Percentiles rank a stretch among this genome's conserved stretches.
Conservation (phyloP, 2,329 filamentous ascomycete genomes). For the Passalora sequoiae region DNA sequence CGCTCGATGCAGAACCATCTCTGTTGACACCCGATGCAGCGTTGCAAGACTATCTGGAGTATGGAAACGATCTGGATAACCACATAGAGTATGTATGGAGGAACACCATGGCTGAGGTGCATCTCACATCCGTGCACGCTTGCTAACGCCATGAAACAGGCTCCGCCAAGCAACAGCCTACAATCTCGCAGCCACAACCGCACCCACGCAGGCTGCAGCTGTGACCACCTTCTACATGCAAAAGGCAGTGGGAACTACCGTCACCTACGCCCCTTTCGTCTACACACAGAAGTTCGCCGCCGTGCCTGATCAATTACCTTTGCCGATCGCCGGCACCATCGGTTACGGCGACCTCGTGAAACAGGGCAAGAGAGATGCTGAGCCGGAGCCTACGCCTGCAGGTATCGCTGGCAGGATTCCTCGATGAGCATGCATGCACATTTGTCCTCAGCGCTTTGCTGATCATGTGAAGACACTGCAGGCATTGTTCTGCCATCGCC, state of each 20-base stretch:
- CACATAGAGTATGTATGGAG: slow-evolving; percentile 2
- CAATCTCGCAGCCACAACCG: slow-evolving; percentile 14
- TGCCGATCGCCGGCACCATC: slow-evolving; percentile 24
- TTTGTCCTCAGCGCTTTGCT: not conserved
- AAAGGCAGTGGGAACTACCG: slow-evolving; percentile 12
- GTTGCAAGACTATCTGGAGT: not conserved
- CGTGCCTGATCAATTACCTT: slow-evolving; percentile 28
- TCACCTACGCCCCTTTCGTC: slow-evolving; percentile 23
- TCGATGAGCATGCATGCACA: slow-evolving; percentile 3
- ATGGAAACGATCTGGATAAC: slow-evolving; percentile 1
- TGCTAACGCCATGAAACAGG: slow-evolving; percentile 12
- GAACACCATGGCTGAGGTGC: not conserved
- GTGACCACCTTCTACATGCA: slow-evolving; percentile 26
- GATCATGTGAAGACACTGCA: not conserved
- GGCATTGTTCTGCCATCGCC: not conserved
- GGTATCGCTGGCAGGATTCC: slow-evolving; percentile 9
- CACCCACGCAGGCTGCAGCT: slow-evolving; percentile 17
- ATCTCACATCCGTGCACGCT: not conserved
- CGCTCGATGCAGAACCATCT: not conserved
- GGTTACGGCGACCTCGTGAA: slow-evolving; percentile 25
- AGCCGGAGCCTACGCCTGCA: not conserved
- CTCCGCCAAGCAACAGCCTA: slow-evolving; percentile 19
- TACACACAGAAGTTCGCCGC: slow-evolving; percentile 32
- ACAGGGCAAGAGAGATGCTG: slow-evolving; percentile 10
- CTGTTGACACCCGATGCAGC: not conserved